Conservation (phyloP, 768 basidiomycete species). For the Termitomyces sp. region DNA sequence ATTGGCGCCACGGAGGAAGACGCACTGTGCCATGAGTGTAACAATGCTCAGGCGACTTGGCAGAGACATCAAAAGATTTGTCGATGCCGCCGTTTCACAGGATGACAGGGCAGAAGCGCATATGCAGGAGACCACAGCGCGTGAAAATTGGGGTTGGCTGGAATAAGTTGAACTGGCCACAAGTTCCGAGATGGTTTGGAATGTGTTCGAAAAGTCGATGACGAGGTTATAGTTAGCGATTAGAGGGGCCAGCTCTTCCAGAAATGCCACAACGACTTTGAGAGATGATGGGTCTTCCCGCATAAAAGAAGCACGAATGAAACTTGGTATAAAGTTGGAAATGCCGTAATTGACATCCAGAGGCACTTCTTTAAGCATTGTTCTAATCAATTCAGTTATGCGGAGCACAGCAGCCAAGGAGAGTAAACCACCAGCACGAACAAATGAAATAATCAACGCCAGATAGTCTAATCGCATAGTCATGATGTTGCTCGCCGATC, state of each 20-base stretch:
- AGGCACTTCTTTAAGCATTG: constrained; percentile 48
- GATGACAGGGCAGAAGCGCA: constrained; percentile 40
- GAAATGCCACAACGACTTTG: constrained; percentile 46
- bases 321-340: constrained; percentile 48
- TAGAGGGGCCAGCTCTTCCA: constrained; percentile 52
- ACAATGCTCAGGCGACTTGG: constrained; percentile 36
- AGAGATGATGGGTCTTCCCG: constrained; percentile 35
- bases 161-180: constrained; percentile 38
- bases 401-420: constrained; percentile 34
- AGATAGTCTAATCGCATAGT: constrained; percentile 66
- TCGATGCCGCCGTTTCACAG: constrained; percentile 38
- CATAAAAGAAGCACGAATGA: constrained; percentile 42
- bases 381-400: constrained; percentile 49
- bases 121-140: constrained; percentile 38
- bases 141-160: constrained; percentile 46
- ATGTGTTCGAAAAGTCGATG: constrained; percentile 55
- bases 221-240: constrained; percentile 40
- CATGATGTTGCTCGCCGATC: constrained; percentile 45
- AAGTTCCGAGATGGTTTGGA: constrained; percentile 44
- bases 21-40: constrained; percentile 33
- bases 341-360: constrained; percentile 31
- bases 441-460: constrained; percentile 42
- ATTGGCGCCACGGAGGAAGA: constrained; percentile 46
- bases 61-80: constrained; percentile 32
- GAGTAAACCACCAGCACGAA: constrained; percentile 44